Conservation (phyloP, 1,139 yeast species). For the Blastobotrys malaysiensis region DNA sequence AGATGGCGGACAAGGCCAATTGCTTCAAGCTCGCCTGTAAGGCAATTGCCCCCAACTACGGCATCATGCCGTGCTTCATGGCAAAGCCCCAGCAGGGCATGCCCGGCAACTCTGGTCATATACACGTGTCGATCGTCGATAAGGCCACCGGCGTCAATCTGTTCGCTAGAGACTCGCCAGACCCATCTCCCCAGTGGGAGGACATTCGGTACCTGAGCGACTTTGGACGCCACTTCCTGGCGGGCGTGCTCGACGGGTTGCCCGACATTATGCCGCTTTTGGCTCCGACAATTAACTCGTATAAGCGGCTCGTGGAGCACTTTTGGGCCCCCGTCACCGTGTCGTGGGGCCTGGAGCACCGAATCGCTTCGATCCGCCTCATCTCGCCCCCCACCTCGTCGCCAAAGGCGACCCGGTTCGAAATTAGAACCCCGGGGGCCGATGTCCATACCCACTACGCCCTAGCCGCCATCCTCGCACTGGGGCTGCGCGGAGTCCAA, state of each 20-base stretch:
- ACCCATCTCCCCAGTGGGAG: constrained; percentile 27
- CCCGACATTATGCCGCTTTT: constrained; percentile 35
- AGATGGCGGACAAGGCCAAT: constrained; percentile 33
- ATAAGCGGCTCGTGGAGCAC: constrained; percentile 36
- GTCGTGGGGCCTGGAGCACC: constrained; percentile 37
- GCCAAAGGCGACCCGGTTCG: constrained; percentile 32
- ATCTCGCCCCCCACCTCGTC: constrained; percentile 30
- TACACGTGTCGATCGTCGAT: constrained; percentile 33
- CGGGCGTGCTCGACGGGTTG: constrained; percentile 34
- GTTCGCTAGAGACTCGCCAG: constrained; percentile 28
- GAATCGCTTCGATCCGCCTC: constrained; percentile 34
- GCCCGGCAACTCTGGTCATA: constrained; percentile 38
- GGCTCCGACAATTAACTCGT: constrained; percentile 36
- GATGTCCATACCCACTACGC: constrained; percentile 36
- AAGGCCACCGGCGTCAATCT: constrained; percentile 26
- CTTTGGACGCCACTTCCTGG: constrained; percentile 33
- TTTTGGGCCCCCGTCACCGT: constrained; percentile 39
- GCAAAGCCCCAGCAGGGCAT: constrained; percentile 36
- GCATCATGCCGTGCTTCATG: constrained; percentile 36
- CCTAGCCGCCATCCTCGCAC: constrained; percentile 33
- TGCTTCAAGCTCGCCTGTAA: constrained; percentile 34
- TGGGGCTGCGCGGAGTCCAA: constrained; percentile 33
- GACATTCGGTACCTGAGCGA: constrained; percentile 30
- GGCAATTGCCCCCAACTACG: constrained; percentile 29
- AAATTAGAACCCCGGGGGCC: constrained; percentile 37